Evolutionary conservation across 1,284 basidiomycete genomes (phyloP), one percentile per base, ranked within the genome.

Genomic region (Meripilus lineatus): DNA sequence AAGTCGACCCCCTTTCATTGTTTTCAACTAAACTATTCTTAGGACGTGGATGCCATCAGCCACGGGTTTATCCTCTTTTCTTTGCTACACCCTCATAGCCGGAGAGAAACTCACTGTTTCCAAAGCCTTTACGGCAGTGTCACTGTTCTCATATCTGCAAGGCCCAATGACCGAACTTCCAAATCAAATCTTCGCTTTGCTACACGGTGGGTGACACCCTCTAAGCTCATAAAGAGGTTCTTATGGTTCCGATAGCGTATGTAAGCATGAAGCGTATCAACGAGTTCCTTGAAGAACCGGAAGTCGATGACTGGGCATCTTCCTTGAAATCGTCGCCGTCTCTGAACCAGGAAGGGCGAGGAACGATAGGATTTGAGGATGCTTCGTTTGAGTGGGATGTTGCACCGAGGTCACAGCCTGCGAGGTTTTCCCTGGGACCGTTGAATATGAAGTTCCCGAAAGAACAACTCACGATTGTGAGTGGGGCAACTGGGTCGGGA

Each of bases 401-500:
- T 22, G 50, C 58, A 4, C 60, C 63, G 6, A 60, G 59, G 39
- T 54, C 58, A 5, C 50, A 57, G 22, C 57, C 58, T 1, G 52
- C 60, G 10, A 54, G 66, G 22, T 83, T 83, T 48, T 64, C 67
- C 44, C 66, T 84, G 33, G 78, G 79, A 5, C 76, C 79, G 17
- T 53, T 90, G 45, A 67, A 81, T 52, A 56, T 89, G 37, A 55
- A 50, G 10, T 84, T 87, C 50, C 81, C 83, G 1, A 50, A 62
- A 15, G 77, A 77, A 3, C 68, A 79, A 50, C 59, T 91, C 33
- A 77, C 79, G 0, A 68, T 90, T 25, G 67, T 90, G 37, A 81
- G 76, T 45, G 89, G 89, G 1, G 70, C 83, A 0, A 90, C 88
- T 0, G 89, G 88, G 1, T 81, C 83, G 0, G 89, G 89, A 1